phyloP scores from a whole-genome alignment of 176 grass and related monocot genomes.

The Eragrostis nindensis region DNA sequence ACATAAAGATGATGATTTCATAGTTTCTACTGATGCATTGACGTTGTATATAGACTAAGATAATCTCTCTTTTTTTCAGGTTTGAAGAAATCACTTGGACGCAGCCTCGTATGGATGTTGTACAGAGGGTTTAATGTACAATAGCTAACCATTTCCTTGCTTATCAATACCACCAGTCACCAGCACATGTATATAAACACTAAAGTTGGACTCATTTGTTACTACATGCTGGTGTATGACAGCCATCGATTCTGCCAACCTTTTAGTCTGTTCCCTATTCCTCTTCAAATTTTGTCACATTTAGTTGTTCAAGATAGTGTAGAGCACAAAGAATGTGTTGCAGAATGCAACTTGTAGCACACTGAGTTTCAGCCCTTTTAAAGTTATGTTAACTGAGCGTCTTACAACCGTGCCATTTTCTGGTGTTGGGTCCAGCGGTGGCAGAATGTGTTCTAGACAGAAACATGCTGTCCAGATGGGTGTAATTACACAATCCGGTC shows the following conservation, averaged over 20 bases:
- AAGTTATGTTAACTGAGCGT: conserved; percentile 6
- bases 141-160: conserved; percentile 49
- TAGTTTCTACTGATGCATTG: conserved; percentile 15
- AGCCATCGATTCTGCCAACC: neutral
- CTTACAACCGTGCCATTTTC: neutral
- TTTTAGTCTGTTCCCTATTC: neutral
- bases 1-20: neutral
- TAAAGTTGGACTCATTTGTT: conserved; percentile 25
- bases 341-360: conserved; percentile 48
- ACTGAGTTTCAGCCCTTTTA: conserved; percentile 3
- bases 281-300: conserved; percentile 24
- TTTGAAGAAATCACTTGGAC: conserved; percentile 54
- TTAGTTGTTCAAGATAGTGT: conserved; percentile 31
- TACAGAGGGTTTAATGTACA: conserved; percentile 51
- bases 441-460: too few species aligned
- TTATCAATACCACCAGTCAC: conserved; percentile 8
- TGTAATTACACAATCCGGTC: too few species aligned
- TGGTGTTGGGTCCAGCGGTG: neutral
- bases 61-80: conserved; percentile 28
- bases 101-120: conserved; percentile 39
- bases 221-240: conserved; percentile 29
- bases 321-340: conserved; percentile 13
- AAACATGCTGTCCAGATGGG: too few species aligned
- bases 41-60: neutral
- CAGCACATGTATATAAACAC: conserved; percentile 35